Percentiles rank a stretch among this genome's conserved stretches.
phyloP scores from a whole-genome alignment of 2,329 filamentous ascomycete species.

The Ophiostoma piceae region DNA sequence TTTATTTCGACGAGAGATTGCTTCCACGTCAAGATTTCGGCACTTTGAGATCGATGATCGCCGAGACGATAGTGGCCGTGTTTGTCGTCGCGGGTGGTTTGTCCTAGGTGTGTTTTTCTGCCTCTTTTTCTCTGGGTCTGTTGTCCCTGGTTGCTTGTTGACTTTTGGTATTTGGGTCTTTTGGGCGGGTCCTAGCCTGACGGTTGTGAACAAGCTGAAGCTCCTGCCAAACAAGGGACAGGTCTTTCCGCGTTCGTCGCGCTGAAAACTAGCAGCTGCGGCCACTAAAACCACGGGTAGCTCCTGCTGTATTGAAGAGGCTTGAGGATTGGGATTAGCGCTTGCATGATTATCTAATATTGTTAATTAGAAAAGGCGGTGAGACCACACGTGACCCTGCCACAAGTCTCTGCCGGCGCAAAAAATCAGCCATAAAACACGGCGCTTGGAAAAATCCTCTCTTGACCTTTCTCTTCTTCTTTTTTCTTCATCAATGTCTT shows the following conservation, averaged over 20 bases:
- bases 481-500: conserved; percentile 63
- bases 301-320: neutral
- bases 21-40: neutral
- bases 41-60: neutral
- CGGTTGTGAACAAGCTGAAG: neutral
- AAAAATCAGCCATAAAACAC: conserved; percentile 20
- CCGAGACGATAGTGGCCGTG: neutral
- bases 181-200: conserved; percentile 10
- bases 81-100: neutral
- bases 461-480: conserved; percentile 39
- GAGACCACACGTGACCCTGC: conserved; percentile 17
- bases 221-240: neutral
- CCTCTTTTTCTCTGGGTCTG: neutral
- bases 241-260: conserved; percentile 12
- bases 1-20: neutral
- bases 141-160: conserved; percentile 4
- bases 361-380: conserved; percentile 17
- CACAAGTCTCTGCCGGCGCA: neutral
- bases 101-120: neutral
- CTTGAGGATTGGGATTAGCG: neutral
- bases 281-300: conserved; percentile 3
- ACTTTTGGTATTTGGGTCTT: neutral
- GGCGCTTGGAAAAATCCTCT: conserved; percentile 20
- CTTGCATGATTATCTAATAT: neutral
- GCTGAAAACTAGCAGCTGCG: conserved; percentile 11